These are phyloP conservation scores for Cryphonectria nitschkei DNA, from an alignment of 2,329 filamentous ascomycete species.

Conservation along the genomic window DNA sequence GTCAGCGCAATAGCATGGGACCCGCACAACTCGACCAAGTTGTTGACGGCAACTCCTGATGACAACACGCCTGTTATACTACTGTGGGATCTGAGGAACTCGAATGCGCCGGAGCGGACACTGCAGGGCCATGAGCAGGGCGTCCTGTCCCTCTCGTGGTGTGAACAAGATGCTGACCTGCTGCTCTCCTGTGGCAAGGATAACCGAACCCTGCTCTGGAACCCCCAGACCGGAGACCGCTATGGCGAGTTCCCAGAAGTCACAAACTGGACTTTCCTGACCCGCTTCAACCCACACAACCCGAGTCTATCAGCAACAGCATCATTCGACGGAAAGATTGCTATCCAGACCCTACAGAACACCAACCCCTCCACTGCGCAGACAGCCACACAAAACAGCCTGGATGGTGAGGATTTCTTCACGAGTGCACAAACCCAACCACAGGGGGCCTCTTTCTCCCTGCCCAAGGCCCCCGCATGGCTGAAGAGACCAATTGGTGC, in stretches of 20 bases:
- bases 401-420: slow-evolving; percentile 96
- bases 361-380: slow-evolving; percentile 79
- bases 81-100: slow-evolving; percentile 94
- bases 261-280: slow-evolving; percentile 99
- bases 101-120: slow-evolving; percentile 87
- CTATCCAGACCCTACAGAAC: slow-evolving; percentile 91
- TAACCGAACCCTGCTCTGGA: slow-evolving; percentile 94
- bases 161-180: slow-evolving; percentile 84
- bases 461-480: slow-evolving; percentile 88
- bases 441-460: slow-evolving; percentile 85
- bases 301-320: slow-evolving; percentile 91
- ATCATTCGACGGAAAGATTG: slow-evolving; percentile 96
- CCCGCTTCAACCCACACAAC: slow-evolving; percentile 91
- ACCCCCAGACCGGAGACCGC: slow-evolving; percentile 84
- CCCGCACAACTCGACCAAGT: slow-evolving; percentile 90
- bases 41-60: slow-evolving; percentile 88
- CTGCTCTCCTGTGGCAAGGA: slow-evolving; percentile 95
- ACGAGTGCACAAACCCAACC: slow-evolving; percentile 90
- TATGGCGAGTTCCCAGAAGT: slow-evolving; percentile 95
- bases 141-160: slow-evolving; percentile 94
- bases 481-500: slow-evolving; percentile 82
- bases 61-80: slow-evolving; percentile 87
- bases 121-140: slow-evolving; percentile 93
- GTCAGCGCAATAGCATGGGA: slow-evolving; percentile 98
- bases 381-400: slow-evolving; percentile 65